These are phyloP conservation scores for Syzygium syzygioides DNA, from an alignment of 441 rosid genomes.

Conservation along the genomic window DNA sequence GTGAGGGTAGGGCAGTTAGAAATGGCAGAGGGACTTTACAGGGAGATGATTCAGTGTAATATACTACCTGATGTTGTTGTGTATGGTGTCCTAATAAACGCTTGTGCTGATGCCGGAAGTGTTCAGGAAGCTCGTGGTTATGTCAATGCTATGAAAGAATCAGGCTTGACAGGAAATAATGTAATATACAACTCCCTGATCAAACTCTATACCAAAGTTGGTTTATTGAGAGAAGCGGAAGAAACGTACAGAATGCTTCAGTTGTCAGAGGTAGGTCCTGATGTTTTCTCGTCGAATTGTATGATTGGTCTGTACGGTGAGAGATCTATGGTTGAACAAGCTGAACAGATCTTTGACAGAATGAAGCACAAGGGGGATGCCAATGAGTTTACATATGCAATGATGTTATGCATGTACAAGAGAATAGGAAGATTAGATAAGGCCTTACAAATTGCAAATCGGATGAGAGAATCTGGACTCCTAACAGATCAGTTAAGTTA, in stretches of 20 bases:
- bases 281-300: constrained; percentile 62
- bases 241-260: constrained; percentile 54
- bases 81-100: constrained; percentile 73
- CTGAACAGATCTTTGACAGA: constrained; percentile 39
- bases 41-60: constrained; percentile 51
- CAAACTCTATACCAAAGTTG: constrained; percentile 79
- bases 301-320: constrained; percentile 75
- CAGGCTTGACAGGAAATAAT: constrained; percentile 53
- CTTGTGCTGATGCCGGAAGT: constrained; percentile 67
- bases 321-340: constrained; percentile 61
- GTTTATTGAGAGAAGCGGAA: constrained; percentile 71
- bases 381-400: constrained; percentile 73
- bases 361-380: constrained; percentile 60
- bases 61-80: constrained; percentile 61
- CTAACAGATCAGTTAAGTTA: constrained; percentile 57
- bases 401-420: constrained; percentile 81
- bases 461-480: constrained; percentile 54
- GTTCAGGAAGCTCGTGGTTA: constrained; percentile 51
- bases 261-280: constrained; percentile 30
- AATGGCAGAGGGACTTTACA: constrained; percentile 57
- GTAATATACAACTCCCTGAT: constrained; percentile 64
- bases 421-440: constrained; percentile 60
- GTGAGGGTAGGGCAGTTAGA: constrained; percentile 58
- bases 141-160: constrained; percentile 48
- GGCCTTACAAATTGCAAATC: constrained; percentile 52